Base-by-base conservation (phyloP, 148 eudicot genomes). In the Salicornia ramosissima region DNA sequence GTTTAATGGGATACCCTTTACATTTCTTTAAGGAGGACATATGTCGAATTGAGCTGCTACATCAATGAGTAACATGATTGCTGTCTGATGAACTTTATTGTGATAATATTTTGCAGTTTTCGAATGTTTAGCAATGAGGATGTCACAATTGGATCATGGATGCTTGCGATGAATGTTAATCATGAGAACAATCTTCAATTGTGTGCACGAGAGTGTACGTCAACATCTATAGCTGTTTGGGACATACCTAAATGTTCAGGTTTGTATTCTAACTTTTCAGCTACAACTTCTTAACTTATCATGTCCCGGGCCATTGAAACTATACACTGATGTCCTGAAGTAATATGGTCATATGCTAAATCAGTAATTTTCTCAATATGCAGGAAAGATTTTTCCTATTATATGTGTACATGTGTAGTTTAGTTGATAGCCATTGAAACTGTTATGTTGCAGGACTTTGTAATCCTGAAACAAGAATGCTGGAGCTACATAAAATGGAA, bases 91-190 rank as follows among this genome's bases (percentile, higher is more conserved):
- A 10, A 33, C 31, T 73, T 13, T 75, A 21, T 61, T 29, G 71
- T 74, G 30, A 64, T 71, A 57, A 64, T 71, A 57, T 54, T 51
- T 69, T 81, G 72, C 90, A 93, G 98, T 71, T 88, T 90, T 72
- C 90, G 98, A 69, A 90, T 90, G 96, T 93, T 93, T 65, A 93
- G 95, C 82, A 93, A 93, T 79, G 98, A 90, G 79, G 98, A 93
- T 84, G 95, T 90, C 34, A 93, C 95, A 6, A 90, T 93, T 46
- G 96, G 98, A 34, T 85, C 98, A 15, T 90, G 98, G 98, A 93
- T 93, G 96, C 94, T 93, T 66, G 98, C 98, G 22, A 93, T 93
- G 98, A 93, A 93, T 85, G 98, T 93, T 66, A 82, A 88, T 65
- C 96, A 88, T 18, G 96, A 93, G 83, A 80, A 90, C 80, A 86